Percentiles rank a stretch among this genome's conserved stretches.
Evolutionary conservation across 768 basidiomycete genomes (phyloP).

Genomic region (Serendipita sp.): DNA sequence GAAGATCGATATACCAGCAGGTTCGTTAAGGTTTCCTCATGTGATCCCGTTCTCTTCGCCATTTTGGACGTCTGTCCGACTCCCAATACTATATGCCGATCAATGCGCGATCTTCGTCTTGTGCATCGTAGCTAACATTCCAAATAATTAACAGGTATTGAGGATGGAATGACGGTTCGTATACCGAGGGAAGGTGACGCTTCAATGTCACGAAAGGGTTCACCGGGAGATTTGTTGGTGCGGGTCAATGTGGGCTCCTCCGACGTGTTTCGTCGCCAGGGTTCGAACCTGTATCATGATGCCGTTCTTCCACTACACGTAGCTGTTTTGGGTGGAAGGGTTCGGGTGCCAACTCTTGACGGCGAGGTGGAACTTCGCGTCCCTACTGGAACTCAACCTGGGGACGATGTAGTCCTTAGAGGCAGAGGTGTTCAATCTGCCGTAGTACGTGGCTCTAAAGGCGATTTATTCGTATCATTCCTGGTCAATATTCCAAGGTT

Average conservation of each 20-base stretch:
- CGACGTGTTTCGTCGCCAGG: slow-evolving; percentile 77
- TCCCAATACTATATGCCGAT: no score
- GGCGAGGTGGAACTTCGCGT: slow-evolving; percentile 91
- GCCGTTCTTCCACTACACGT: slow-evolving; percentile 79
- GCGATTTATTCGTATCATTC: slow-evolving; percentile 84
- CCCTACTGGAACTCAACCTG: slow-evolving; percentile 85
- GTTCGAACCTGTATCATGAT: slow-evolving; percentile 77
- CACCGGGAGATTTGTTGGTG: slow-evolving; percentile 70
- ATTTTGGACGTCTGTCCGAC: no score
- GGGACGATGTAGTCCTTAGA: slow-evolving; percentile 91
- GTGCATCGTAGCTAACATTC: not conserved
- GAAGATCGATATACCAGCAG: slow-evolving; percentile 71
- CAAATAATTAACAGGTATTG: slow-evolving; percentile 43
- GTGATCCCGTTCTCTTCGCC: no score
- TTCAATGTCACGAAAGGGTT: slow-evolving; percentile 62
- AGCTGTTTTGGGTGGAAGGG: slow-evolving; percentile 83
- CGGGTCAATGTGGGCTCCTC: slow-evolving; percentile 73
- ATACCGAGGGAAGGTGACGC: slow-evolving; percentile 71
- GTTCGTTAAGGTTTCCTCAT: slow-evolving; percentile 26
- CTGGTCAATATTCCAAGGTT: slow-evolving; percentile 79
- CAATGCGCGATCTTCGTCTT: not conserved
- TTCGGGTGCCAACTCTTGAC: slow-evolving; percentile 86
- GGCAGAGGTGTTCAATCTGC: slow-evolving; percentile 63
- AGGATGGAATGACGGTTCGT: slow-evolving; percentile 86
- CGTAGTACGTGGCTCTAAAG: slow-evolving; percentile 35